These are phyloP conservation scores for Vitellaria paradoxa DNA, from an alignment of 179 eudicot species.

Conservation along the genomic window DNA sequence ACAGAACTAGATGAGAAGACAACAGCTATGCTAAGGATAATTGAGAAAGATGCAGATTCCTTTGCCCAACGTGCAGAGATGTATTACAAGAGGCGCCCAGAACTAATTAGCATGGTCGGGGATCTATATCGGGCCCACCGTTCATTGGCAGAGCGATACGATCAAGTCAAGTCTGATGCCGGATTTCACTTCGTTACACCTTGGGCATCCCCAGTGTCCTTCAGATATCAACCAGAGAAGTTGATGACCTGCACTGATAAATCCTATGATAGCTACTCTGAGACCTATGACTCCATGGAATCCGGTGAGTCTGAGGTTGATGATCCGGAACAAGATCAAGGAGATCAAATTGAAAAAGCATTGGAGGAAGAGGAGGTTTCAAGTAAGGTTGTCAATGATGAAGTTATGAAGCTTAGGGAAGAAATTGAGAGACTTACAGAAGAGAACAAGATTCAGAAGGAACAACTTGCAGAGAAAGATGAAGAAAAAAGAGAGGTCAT, in stretches of 20 bases:
- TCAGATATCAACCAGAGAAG: slow-evolving; percentile 35
- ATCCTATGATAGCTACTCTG: slow-evolving; percentile 58
- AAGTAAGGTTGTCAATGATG: slow-evolving; percentile 18
- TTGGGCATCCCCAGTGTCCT: slow-evolving; percentile 39
- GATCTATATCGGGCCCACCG: slow-evolving; percentile 85
- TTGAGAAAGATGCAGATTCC: slow-evolving; percentile 94
- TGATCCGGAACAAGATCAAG: slow-evolving; percentile 61
- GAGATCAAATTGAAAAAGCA: slow-evolving; percentile 13
- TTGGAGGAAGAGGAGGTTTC: slow-evolving; percentile 21
- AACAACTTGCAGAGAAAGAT: slow-evolving; percentile 38
- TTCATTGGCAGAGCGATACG: slow-evolving; percentile 78
- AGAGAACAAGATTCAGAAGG: slow-evolving; percentile 40
- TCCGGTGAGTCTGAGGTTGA: slow-evolving; percentile 70
- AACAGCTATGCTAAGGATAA: slow-evolving; percentile 63
- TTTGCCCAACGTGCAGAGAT: slow-evolving; percentile 93
- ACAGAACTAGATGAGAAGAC: slow-evolving; percentile 82
- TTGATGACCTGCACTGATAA: slow-evolving; percentile 25
- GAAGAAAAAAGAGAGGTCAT: slow-evolving; percentile 79
- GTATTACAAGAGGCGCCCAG: slow-evolving; percentile 94
- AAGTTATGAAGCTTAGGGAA: slow-evolving; percentile 37
- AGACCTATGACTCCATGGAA: slow-evolving; percentile 56
- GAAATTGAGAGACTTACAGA: slow-evolving; percentile 41
- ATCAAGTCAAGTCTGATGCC: slow-evolving; percentile 59
- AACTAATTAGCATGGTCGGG: slow-evolving; percentile 76
- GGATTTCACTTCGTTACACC: slow-evolving; percentile 49